Percentiles rank a stretch among this genome's conserved stretches.
phyloP scores from a whole-genome alignment of 352 stramenopile species.

The Thalassiosira allenii region DNA sequence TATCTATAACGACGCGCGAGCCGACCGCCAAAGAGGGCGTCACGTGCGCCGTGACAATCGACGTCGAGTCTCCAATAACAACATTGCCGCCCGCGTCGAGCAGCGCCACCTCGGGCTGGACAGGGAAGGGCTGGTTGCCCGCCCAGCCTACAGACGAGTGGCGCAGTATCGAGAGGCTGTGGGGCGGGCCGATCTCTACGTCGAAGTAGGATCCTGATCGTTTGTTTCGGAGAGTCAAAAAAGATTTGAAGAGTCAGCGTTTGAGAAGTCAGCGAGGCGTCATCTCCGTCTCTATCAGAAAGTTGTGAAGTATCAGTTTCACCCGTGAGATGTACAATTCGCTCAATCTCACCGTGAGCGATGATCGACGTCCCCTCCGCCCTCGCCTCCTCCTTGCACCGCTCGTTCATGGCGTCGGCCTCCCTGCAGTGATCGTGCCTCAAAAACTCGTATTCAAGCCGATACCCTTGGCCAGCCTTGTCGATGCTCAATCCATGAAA shows the following conservation, averaged over 20 bases:
- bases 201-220: conserved; percentile 62
- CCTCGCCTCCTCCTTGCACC: conserved; percentile 10
- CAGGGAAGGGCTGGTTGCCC: conserved; percentile 69
- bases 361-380: conserved; percentile 43
- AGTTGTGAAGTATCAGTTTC: not conserved
- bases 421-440: conserved; percentile 26
- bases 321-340: not conserved
- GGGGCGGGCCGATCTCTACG: conserved; percentile 60
- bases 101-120: conserved; percentile 68
- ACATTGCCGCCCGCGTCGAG: conserved; percentile 71
- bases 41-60: conserved; percentile 54
- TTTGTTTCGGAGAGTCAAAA: not conserved
- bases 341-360: conserved; percentile 47
- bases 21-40: conserved; percentile 54
- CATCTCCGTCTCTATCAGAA: too few species aligned
- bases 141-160: conserved; percentile 56
- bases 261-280: too few species aligned
- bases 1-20: conserved; percentile 66
- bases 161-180: conserved; percentile 53
- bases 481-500: conserved; percentile 67
- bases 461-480: conserved; percentile 63
- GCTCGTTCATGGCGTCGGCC: too few species aligned
- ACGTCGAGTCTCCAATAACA: conserved; percentile 51
- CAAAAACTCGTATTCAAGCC: conserved; percentile 61
- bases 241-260: too few species aligned